Evolutionary conservation across 2,329 filamentous ascomycete genomes (phyloP).

Genomic region (Fusarium begoniae): DNA sequence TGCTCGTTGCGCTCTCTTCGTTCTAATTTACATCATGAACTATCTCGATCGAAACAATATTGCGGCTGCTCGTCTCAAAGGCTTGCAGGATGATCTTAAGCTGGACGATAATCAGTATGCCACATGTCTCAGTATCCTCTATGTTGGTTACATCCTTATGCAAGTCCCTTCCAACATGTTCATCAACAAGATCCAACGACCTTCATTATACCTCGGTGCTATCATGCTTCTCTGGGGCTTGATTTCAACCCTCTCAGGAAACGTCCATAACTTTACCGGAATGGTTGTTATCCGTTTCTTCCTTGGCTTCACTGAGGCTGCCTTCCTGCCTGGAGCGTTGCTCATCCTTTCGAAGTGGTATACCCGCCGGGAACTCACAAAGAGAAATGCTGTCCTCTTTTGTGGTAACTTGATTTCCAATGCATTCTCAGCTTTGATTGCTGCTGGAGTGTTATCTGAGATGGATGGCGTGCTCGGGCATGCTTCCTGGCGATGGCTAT

Average conservation of each 20-base stretch:
- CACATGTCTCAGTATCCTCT: slow-evolving; percentile 71
- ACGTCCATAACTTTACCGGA: slow-evolving; percentile 60
- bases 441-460: slow-evolving; percentile 64
- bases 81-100: slow-evolving; percentile 68
- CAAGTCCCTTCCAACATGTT: slow-evolving; percentile 68
- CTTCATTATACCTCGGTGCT: slow-evolving; percentile 59
- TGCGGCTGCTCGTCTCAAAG: slow-evolving; percentile 71
- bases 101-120: slow-evolving; percentile 68
- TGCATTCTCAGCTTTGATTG: slow-evolving; percentile 67
- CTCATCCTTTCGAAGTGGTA: slow-evolving; percentile 74
- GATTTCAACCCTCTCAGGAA: slow-evolving; percentile 66
- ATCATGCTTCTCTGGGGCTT: slow-evolving; percentile 70
- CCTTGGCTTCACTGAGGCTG: slow-evolving; percentile 70
- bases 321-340: slow-evolving; percentile 71
- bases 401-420: slow-evolving; percentile 68
- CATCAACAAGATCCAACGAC: slow-evolving; percentile 63
- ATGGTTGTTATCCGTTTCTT: slow-evolving; percentile 67
- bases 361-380: slow-evolving; percentile 65
- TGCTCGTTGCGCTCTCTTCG: slow-evolving; percentile 71
- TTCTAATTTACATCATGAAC: slow-evolving; percentile 80
- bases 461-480: slow-evolving; percentile 65
- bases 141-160: slow-evolving; percentile 73
- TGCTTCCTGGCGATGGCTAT: slow-evolving; percentile 69
- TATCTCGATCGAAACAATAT: slow-evolving; percentile 77
- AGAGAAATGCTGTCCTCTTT: slow-evolving; percentile 66